Percentiles rank a stretch among this genome's conserved stretches.
Conservation (phyloP, 1,284 basidiomycete genomes). For the Sphagnurus paluster region DNA sequence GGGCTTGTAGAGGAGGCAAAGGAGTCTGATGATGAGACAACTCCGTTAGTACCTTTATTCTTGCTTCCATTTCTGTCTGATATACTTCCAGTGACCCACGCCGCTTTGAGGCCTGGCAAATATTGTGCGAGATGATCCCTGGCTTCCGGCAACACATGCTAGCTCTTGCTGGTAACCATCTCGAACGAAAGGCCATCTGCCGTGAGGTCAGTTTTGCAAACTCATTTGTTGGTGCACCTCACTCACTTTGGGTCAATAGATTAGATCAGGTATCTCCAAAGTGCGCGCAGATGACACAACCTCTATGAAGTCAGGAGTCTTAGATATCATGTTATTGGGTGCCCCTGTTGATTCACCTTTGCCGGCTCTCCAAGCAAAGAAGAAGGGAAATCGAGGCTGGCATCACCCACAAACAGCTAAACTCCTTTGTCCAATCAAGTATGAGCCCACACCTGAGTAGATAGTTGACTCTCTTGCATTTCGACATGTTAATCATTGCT, state of each 20-base stretch:
- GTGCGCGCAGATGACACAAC: slow-evolving; percentile 11
- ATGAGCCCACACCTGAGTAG: slow-evolving; percentile 3
- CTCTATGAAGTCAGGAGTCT: slow-evolving; percentile 8
- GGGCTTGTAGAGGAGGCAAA: not conserved
- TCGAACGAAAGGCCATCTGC: not conserved
- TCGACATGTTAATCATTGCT: not conserved
- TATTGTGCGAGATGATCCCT: slow-evolving; percentile 2
- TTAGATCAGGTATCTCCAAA: not conserved
- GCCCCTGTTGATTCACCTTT: not conserved
- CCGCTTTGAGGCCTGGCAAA: slow-evolving; percentile 1
- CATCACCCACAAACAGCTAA: slow-evolving; percentile 15
- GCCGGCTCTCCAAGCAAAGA: not conserved
- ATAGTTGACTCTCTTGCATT: too few species aligned
- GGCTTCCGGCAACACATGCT: slow-evolving; percentile 2
- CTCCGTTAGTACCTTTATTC: not conserved
- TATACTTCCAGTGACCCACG: not conserved
- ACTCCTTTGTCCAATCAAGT: slow-evolving; percentile 12
- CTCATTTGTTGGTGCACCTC: not conserved
- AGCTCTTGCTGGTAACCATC: not conserved
- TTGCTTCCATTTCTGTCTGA: not conserved
- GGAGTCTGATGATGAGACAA: slow-evolving; percentile 1
- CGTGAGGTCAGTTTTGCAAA: not conserved
- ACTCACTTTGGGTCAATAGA: slow-evolving; percentile 2
- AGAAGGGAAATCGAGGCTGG: slow-evolving; percentile 14
- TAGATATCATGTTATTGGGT: slow-evolving; percentile 10